Evolutionary conservation across 306 rosid genomes (phyloP).

Genomic region (Vachellia collinsii): DNA sequence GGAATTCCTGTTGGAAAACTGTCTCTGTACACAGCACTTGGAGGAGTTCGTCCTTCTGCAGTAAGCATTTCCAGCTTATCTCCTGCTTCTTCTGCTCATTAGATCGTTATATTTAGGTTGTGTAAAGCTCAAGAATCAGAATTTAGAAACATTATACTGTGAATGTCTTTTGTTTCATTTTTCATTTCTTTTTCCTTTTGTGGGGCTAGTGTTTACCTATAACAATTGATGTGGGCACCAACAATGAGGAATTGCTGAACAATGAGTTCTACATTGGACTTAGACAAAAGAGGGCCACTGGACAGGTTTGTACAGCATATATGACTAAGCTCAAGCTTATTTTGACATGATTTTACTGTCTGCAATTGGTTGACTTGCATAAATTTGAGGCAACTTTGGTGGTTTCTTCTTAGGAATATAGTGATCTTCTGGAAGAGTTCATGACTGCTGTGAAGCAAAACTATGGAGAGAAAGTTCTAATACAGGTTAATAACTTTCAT

Average conservation of each 20-base stretch:
- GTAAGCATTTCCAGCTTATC: conserved; percentile 53
- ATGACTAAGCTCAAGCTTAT: conserved; percentile 28
- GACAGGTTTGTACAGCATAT: conserved; percentile 66
- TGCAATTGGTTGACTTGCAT: conserved; percentile 8
- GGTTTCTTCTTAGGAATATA: conserved; percentile 71
- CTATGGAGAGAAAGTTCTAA: conserved; percentile 89
- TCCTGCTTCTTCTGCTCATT: conserved; percentile 31
- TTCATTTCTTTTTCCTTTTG: not conserved
- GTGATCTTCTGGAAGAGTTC: conserved; percentile 85
- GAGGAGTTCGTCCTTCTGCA: conserved; percentile 96
- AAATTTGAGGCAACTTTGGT: conserved; percentile 34
- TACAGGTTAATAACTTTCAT: conserved; percentile 63
- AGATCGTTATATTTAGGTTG: conserved; percentile 4
- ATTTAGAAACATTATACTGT: not conserved
- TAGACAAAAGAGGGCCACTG: conserved; percentile 86
- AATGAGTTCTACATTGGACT: conserved; percentile 97
- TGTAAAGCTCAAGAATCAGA: not conserved
- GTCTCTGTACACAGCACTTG: conserved; percentile 86
- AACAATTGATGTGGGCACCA: conserved; percentile 95
- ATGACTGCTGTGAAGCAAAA: conserved; percentile 96
- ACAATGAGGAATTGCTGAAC: conserved; percentile 82
- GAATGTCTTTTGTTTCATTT: not conserved
- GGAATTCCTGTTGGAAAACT: conserved; percentile 98
- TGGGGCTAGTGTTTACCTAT: conserved; percentile 84
- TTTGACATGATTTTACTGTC: conserved; percentile 11